Evolutionary conservation across 2,329 filamentous ascomycete species (phyloP).

Genomic region (Penicillium polonicum): DNA sequence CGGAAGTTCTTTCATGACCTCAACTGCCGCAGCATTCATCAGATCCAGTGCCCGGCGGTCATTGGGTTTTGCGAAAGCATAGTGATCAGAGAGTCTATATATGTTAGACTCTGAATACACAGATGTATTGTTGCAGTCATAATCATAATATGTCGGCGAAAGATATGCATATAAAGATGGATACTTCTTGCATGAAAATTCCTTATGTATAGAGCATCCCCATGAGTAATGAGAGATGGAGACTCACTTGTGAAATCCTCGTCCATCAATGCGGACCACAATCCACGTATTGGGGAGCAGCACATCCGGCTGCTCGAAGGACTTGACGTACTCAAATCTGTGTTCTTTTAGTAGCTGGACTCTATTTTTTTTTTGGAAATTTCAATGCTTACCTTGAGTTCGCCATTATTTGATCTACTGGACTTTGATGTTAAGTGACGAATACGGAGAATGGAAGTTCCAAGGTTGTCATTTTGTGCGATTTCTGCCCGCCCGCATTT

Average conservation of each 20-base stretch:
- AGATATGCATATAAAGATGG: background rate
- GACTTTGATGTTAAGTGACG: constrained; percentile 6
- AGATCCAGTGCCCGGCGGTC: constrained; percentile 81
- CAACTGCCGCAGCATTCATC: constrained; percentile 90
- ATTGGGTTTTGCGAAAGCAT: constrained; percentile 88
- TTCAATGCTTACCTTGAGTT: constrained; percentile 38
- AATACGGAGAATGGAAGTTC: constrained; percentile 3
- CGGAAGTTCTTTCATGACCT: constrained; percentile 77
- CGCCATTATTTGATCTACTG: constrained; percentile 27
- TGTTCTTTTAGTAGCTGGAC: background rate
- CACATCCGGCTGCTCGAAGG: constrained; percentile 78
- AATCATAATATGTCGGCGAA: background rate
- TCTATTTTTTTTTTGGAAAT: background rate
- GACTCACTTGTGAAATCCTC: constrained; percentile 86
- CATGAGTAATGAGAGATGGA: background rate
- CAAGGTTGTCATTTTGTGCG: constrained; percentile 20
- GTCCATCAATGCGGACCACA: constrained; percentile 87
- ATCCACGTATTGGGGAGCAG: constrained; percentile 93
- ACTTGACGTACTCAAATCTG: constrained; percentile 91
- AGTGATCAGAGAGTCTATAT: constrained; percentile 73
- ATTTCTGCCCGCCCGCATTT: constrained; percentile 17
- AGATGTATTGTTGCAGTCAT: background rate
- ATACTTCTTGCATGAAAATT: background rate
- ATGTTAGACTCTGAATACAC: background rate
- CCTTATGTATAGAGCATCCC: background rate